These are phyloP conservation scores for Carex kokanica DNA, from an alignment of 176 grass and related monocot genomes.

Conservation along the genomic window DNA sequence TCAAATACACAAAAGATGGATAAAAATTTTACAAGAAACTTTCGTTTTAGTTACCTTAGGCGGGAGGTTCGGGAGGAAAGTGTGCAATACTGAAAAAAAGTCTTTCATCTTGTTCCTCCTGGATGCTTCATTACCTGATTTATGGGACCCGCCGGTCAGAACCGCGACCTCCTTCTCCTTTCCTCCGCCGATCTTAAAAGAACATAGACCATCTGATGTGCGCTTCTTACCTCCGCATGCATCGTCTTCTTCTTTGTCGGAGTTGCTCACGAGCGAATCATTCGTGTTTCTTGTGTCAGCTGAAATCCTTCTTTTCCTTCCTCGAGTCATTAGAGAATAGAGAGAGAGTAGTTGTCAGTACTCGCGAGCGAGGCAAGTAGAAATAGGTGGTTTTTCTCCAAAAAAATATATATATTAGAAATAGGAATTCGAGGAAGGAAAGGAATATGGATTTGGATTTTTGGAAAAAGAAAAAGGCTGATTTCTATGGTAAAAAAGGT, in stretches of 20 bases:
- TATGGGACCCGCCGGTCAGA: not conserved
- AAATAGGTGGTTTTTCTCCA: not conserved
- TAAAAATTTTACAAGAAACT: not conserved
- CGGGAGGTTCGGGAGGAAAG: constrained; percentile 16
- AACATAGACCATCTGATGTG: not conserved
- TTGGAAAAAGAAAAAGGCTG: not conserved
- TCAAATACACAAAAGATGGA: not conserved
- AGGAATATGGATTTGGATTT: not conserved
- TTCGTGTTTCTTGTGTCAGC: not conserved
- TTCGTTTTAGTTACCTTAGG: constrained; percentile 13
- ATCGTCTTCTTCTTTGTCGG: not conserved
- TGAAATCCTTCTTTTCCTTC: not conserved
- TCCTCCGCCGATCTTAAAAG: not conserved
- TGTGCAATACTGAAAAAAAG: not conserved
- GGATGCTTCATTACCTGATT: not conserved
- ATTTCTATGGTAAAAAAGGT: not conserved
- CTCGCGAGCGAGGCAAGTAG: not conserved
- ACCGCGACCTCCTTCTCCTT: not conserved
- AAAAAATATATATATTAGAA: too few species aligned
- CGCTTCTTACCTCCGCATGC: not conserved
- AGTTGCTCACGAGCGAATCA: not conserved
- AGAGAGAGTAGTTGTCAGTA: not conserved
- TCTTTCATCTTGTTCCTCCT: constrained; percentile 21
- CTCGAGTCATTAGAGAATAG: not conserved
- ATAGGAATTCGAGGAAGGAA: not conserved